phyloP scores from a whole-genome alignment of 2,329 filamentous ascomycete species.

The Fusarium sp. region DNA sequence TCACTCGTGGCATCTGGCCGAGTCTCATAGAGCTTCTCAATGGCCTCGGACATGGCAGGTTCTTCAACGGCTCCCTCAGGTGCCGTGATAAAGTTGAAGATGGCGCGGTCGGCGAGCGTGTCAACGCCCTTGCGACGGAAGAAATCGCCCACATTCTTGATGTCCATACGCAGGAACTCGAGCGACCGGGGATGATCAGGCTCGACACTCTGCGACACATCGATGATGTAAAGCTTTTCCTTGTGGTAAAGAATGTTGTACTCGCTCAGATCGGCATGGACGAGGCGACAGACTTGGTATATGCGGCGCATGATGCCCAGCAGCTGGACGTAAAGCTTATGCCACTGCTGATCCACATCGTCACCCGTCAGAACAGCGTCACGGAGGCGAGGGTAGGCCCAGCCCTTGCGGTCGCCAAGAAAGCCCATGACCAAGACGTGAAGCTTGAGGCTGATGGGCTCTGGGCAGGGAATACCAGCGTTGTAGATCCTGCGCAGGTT shows the following conservation, averaged over 20 bases:
- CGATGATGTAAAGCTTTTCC: conserved; percentile 88
- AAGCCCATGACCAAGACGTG: conserved; percentile 97
- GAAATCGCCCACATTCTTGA: conserved; percentile 96
- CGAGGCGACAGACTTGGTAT: conserved; percentile 91
- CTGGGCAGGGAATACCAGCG: conserved; percentile 89
- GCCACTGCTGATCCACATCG: conserved; percentile 79
- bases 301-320: conserved; percentile 90
- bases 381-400: conserved; percentile 87
- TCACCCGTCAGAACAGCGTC: conserved; percentile 82
- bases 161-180: conserved; percentile 97
- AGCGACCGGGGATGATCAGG: conserved; percentile 93
- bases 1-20: conserved; percentile 63
- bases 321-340: conserved; percentile 82
- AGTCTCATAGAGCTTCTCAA: conserved; percentile 76
- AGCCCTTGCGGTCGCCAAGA: conserved; percentile 86
- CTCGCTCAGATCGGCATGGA: conserved; percentile 97
- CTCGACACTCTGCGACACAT: conserved; percentile 97
- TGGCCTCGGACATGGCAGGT: conserved; percentile 67
- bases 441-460: conserved; percentile 88
- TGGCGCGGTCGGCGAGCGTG: conserved; percentile 79
- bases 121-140: conserved; percentile 89
- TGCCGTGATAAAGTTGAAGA: conserved; percentile 85
- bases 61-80: conserved; percentile 70
- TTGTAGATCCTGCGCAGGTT: conserved; percentile 88
- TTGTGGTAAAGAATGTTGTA: conserved; percentile 97